A percentile compares a stretch with the other conserved stretches of the same genome.
Evolutionary conservation across 1,284 basidiomycete genomes (phyloP).

Genomic region (Anthracocystis panici-leucophaei): DNA sequence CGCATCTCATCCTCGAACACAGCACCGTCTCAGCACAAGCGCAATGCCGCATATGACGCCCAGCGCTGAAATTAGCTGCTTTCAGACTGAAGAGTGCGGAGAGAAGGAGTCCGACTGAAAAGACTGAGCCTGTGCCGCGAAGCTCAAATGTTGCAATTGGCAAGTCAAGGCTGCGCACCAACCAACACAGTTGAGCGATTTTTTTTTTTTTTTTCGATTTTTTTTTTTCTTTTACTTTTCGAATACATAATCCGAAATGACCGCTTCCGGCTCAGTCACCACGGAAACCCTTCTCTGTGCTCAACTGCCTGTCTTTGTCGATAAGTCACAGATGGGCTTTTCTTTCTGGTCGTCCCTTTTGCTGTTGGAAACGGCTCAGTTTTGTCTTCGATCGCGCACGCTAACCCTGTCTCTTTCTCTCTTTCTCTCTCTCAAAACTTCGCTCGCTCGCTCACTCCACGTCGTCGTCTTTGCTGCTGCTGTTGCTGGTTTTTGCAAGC

Average conservation of each 20-base stretch:
- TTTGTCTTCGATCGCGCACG: conserved; percentile 16
- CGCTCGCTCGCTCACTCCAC: conserved; percentile 5
- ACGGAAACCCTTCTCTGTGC: conserved; percentile 1
- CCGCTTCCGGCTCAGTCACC: conserved; percentile 16
- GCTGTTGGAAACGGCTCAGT: not conserved
- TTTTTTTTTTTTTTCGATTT: not conserved
- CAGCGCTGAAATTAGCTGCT: not conserved
- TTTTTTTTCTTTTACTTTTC: not conserved
- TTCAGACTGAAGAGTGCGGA: not conserved
- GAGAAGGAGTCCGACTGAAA: not conserved
- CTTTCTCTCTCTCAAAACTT: no score
- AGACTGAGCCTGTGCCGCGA: conserved; percentile 8
- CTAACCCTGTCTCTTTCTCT: no score
- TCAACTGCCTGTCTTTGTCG: not conserved
- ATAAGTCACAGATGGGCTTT: not conserved
- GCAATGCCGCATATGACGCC: no score
- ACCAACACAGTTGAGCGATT: no score
- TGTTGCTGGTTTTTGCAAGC: no score
- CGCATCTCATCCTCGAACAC: no score
- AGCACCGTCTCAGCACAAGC: no score
- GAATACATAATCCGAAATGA: not conserved
- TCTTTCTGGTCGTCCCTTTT: no score
- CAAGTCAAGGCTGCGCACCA: no score
- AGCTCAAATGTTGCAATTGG: no score
- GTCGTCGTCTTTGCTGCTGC: not conserved